phyloP scores from a whole-genome alignment of 805 yeast genomes.

The Candida tammaniensis region DNA sequence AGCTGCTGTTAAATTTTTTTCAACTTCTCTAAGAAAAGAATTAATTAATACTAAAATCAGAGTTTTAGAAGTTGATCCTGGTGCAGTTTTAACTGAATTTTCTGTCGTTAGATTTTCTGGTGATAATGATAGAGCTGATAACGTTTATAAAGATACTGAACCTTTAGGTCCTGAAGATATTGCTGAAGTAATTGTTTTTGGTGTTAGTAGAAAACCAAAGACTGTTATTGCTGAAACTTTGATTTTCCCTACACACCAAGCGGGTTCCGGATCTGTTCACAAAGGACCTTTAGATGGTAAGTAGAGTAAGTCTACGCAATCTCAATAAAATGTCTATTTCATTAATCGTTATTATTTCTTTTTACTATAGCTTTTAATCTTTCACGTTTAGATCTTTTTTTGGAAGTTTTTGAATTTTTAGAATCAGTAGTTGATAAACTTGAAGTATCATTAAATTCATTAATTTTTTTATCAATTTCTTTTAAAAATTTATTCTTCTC shows the following conservation, averaged over 20 bases:
- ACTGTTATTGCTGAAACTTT: slow-evolving; percentile 39
- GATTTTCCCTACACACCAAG: slow-evolving; percentile 39
- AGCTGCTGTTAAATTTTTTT: slow-evolving; percentile 34
- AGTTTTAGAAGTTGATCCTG: slow-evolving; percentile 40
- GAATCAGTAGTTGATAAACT: slow-evolving; percentile 1
- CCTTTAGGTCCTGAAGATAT: slow-evolving; percentile 36
- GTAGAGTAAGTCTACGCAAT: neutral
- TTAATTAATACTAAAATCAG: slow-evolving; percentile 33
- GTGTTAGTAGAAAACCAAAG: slow-evolving; percentile 29
- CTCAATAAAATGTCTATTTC: slow-evolving; percentile 3
- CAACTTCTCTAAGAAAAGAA: slow-evolving; percentile 35
- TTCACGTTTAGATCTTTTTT: slow-evolving; percentile 8
- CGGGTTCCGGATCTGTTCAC: slow-evolving; percentile 26
- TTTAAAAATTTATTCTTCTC: slow-evolving; percentile 23
- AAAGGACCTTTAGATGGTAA: slow-evolving; percentile 12
- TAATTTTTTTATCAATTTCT: slow-evolving; percentile 28
- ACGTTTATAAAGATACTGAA: slow-evolving; percentile 32
- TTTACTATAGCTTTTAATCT: slow-evolving; percentile 7
- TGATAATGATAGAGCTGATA: slow-evolving; percentile 27
- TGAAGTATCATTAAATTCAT: slow-evolving; percentile 7
- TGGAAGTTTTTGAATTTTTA: slow-evolving; percentile 2
- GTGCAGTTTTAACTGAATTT: slow-evolving; percentile 41
- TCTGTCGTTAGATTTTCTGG: slow-evolving; percentile 34
- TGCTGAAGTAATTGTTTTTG: slow-evolving; percentile 39
- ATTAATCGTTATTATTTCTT: slow-evolving; percentile 7